Evolutionary conservation across 2,329 filamentous ascomycete genomes (phyloP), one percentile per base, ranked within the genome.

Genomic region (Paraphoma sp.): DNA sequence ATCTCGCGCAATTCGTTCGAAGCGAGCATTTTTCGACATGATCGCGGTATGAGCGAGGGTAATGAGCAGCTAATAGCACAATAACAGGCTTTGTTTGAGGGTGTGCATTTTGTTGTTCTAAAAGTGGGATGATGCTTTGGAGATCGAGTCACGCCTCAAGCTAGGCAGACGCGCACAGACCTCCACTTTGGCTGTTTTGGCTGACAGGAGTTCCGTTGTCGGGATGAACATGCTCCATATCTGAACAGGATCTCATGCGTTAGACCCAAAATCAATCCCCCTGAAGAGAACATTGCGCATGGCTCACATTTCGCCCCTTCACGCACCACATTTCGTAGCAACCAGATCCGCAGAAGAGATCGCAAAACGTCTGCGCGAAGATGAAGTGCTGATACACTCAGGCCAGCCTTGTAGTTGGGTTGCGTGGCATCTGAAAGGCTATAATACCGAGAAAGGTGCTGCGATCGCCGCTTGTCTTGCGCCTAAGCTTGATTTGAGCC

Each of bases 321-420:
- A 42, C 8, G 48, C 56, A 17, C 50, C 50, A 8, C 48, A 51
- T 4, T 52, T 56, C 51, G 50, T 50, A 31, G 38, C 53, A 10
- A 59, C 29, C 1, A 43, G 40, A 16, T 33, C 49, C 1, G 38
- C 46, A 11, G 44, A 53, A 40, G 50, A 52, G 7, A 54, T 59
- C 10, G 51, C 41, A 17, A 43, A 8, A 14, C 43, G 53, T n/a
- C 44, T 61, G 36, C 30, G 50, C 33, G 50, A 55, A 33, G 59
- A 59, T 30, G 51, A 57, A 45, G 36, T 45, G 12, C 52, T 48
- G 6, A 56, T 59, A 8, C 45, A 31, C 23, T 17, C n/a, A n/a
- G 46, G 48, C n/a, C 47, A 52, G 45, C 33, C 47, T 10, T 61
- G 59, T 29, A 59, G 59, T 42, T 59, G 53, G 56, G 50, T 54